These are phyloP conservation scores for Alternaria longipes DNA, from an alignment of 2,329 filamentous ascomycete species.

Conservation along the genomic window DNA sequence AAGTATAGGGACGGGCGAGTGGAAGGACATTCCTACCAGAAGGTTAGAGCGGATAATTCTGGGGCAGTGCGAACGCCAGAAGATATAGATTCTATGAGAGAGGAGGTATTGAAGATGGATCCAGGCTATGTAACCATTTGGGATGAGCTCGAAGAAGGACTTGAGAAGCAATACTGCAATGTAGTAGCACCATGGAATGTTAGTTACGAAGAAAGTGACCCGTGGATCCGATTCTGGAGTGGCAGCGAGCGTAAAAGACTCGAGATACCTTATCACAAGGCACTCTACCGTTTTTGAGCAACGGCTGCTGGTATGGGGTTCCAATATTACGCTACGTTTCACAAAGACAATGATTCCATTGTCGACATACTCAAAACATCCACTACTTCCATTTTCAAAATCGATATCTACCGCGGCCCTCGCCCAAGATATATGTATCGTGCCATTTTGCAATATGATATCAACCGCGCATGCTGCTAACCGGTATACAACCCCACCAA, in stretches of 20 bases:
- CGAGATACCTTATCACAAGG: neutral
- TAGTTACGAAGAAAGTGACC: too few species aligned
- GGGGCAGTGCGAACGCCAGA: neutral
- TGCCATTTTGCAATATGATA: slow-evolving; percentile 2
- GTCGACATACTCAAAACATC: neutral
- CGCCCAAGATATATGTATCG: neutral
- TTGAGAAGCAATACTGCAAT: neutral
- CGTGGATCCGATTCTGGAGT: too few species aligned
- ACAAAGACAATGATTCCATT: neutral
- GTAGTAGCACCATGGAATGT: too few species aligned
- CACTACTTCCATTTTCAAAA: neutral
- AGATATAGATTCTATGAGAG: neutral
- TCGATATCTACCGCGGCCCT: neutral
- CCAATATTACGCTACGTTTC: neutral
- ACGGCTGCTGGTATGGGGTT: neutral
- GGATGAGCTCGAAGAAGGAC: neutral
- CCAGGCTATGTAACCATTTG: neutral
- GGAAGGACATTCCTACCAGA: neutral
- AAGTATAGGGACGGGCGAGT: neutral
- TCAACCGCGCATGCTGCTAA: neutral
- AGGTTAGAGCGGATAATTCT: neutral
- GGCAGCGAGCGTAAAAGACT: neutral
- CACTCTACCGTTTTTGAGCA: neutral
- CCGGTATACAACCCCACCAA: neutral
- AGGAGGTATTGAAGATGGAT: neutral